Conservation (phyloP, 768 basidiomycete genomes). For the Suillus cothurnatus region DNA sequence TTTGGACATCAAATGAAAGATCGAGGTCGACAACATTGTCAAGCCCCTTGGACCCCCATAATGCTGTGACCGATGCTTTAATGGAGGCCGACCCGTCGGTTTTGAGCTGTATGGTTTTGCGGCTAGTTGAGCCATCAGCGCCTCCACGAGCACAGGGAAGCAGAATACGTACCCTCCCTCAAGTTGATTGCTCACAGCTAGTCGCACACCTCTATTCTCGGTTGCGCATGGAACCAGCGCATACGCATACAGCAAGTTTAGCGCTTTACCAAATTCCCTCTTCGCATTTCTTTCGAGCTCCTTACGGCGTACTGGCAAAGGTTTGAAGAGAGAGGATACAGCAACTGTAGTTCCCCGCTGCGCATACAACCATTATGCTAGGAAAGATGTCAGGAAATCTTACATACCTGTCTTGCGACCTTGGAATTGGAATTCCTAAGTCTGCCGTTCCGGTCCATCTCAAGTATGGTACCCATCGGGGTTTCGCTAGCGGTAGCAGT, state of each 20-base stretch:
- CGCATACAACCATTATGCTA: background rate
- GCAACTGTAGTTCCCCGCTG: slow-evolving; percentile 88
- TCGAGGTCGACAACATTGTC: slow-evolving; percentile 77
- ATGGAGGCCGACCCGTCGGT: slow-evolving; percentile 69
- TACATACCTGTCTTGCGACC: slow-evolving; percentile 74
- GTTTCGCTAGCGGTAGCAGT: slow-evolving; percentile 73
- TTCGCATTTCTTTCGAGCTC: slow-evolving; percentile 89
- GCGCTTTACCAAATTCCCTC: slow-evolving; percentile 84
- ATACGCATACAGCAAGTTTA: slow-evolving; percentile 84
- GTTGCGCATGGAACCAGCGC: slow-evolving; percentile 79
- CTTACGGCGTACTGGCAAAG: slow-evolving; percentile 88
- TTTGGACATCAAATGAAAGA: slow-evolving; percentile 65
- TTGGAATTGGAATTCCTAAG: slow-evolving; percentile 53
- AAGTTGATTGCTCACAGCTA: slow-evolving; percentile 70
- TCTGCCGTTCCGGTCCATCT: slow-evolving; percentile 68
- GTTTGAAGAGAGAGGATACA: slow-evolving; percentile 70
- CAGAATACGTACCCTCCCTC: slow-evolving; percentile 63
- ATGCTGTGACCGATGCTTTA: slow-evolving; percentile 62
- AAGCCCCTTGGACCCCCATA: slow-evolving; percentile 86
- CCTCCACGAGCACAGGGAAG: slow-evolving; percentile 2
- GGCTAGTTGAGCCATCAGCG: slow-evolving; percentile 37
- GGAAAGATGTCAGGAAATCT: background rate
- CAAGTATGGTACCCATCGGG: slow-evolving; percentile 80
- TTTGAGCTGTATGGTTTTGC: slow-evolving; percentile 68
- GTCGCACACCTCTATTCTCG: slow-evolving; percentile 61